These are phyloP conservation scores for Rhodotorula sp. DNA, from an alignment of 1,284 basidiomycete genomes.

Conservation along the genomic window DNA sequence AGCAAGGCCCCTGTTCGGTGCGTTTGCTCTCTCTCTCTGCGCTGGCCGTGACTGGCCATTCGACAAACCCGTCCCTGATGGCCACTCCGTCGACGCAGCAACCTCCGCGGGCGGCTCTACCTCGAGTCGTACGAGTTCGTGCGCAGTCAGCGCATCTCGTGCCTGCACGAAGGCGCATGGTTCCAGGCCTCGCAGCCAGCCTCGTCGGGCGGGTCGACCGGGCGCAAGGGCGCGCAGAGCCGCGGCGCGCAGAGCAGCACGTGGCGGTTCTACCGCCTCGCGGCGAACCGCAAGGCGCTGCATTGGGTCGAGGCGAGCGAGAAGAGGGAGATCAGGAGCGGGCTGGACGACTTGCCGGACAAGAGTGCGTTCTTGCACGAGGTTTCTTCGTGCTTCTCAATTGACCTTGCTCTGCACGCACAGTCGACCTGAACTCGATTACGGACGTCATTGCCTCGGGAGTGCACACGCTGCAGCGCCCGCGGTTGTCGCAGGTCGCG, in stretches of 20 bases:
- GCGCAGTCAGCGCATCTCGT: conserved; percentile 83
- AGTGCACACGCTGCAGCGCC: not conserved
- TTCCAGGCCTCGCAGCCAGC: conserved; percentile 65
- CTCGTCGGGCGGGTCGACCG: conserved; percentile 51
- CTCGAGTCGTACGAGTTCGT: conserved; percentile 93
- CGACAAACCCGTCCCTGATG: not conserved
- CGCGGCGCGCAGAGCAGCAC: not conserved
- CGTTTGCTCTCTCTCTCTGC: conserved; percentile 42
- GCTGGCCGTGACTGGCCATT: not conserved
- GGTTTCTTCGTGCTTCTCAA: too few relatives aligned
- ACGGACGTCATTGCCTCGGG: conserved; percentile 61
- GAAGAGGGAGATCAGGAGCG: conserved; percentile 73
- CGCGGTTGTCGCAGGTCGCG: conserved; percentile 37
- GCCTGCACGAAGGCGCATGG: conserved; percentile 86
- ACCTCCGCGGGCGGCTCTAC: conserved; percentile 80
- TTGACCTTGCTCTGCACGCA: not conserved
- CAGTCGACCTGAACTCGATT: conserved; percentile 65
- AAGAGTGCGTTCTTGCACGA: conserved; percentile 58
- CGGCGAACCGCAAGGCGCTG: conserved; percentile 66
- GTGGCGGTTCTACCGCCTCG: conserved; percentile 53
- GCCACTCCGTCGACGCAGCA: conserved; percentile 57
- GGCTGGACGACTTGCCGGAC: conserved; percentile 82
- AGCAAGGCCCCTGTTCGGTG: conserved; percentile 80
- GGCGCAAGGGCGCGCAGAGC: not conserved
- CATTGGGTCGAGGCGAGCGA: conserved; percentile 77